phyloP scores from a whole-genome alignment of 257 asterid species.

The Lantana camara region DNA sequence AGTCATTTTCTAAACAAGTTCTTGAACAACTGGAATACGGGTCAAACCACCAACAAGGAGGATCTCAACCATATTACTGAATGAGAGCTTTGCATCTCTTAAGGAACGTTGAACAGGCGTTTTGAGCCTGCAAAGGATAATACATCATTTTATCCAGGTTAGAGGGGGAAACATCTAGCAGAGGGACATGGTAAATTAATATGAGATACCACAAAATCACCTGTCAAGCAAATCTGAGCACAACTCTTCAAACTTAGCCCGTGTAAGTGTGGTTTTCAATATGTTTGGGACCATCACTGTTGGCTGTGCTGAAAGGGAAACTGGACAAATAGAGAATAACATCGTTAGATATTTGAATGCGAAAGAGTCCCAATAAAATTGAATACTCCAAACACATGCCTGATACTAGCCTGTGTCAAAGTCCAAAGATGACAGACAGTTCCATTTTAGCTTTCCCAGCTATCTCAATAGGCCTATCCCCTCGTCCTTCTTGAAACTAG shows the following conservation, averaged over 20 bases:
- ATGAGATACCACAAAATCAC: constrained; percentile 28
- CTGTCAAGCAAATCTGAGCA: constrained; percentile 85
- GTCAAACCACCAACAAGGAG: constrained; percentile 98
- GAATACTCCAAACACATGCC: constrained; percentile 39
- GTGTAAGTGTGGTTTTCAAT: constrained; percentile 72
- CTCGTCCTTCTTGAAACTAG: constrained; percentile 73
- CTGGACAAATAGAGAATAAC: constrained; percentile 31
- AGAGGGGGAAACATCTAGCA: background rate
- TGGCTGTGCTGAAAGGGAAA: constrained; percentile 84
- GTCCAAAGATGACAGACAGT: constrained; percentile 65
- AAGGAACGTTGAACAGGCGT: constrained; percentile 89
- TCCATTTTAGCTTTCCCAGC: constrained; percentile 90
- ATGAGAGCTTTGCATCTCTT: constrained; percentile 92
- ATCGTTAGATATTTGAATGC: constrained; percentile 7
- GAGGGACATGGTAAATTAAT: background rate
- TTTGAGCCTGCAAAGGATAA: constrained; percentile 57
- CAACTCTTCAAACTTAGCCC: constrained; percentile 77
- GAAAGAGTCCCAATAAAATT: constrained; percentile 9
- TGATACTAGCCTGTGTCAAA: constrained; percentile 86
- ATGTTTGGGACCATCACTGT: constrained; percentile 98
- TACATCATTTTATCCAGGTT: too few species aligned
- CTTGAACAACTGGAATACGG: constrained; percentile 97
- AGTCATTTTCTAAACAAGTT: constrained; percentile 84
- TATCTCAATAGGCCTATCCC: constrained; percentile 83
- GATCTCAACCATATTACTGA: constrained; percentile 82